phyloP scores from a whole-genome alignment of 2,329 filamentous ascomycete species.

The Plectosphaerella plurivora region DNA sequence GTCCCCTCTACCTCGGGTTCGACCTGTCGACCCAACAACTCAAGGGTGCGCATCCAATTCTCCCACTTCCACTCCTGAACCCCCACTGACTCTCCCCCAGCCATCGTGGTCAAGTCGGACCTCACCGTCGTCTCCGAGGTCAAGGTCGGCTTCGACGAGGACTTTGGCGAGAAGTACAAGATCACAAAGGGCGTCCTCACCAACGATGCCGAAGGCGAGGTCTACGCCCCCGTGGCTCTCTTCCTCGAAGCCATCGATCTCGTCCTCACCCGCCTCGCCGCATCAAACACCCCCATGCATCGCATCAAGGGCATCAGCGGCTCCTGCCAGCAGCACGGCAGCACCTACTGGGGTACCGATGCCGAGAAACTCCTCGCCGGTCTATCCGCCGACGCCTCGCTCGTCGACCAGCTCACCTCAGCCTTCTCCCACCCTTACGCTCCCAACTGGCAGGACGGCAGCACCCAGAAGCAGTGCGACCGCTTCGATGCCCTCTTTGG shows the following conservation, averaged over 20 bases:
- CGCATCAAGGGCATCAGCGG: conserved; percentile 80
- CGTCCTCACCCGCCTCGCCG: conserved; percentile 68
- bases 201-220: conserved; percentile 78
- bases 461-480: conserved; percentile 89
- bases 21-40: conserved; percentile 96
- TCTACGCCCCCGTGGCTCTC: conserved; percentile 88
- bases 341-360: conserved; percentile 80
- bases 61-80: background rate
- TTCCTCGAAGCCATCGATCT: conserved; percentile 92
- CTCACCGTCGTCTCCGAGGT: conserved; percentile 78
- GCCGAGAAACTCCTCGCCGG: conserved; percentile 60
- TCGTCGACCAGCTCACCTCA: conserved; percentile 67
- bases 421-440: conserved; percentile 82
- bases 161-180: conserved; percentile 68
- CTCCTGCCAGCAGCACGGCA: conserved; percentile 95
- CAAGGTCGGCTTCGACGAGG: conserved; percentile 92
- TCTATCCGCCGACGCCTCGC: conserved; percentile 50
- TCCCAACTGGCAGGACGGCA: conserved; percentile 97
- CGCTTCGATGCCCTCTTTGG: conserved; percentile 74
- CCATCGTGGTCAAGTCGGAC: conserved; percentile 77
- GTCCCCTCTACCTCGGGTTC: conserved; percentile 81
- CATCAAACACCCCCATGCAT: conserved; percentile 55
- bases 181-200: conserved; percentile 84
- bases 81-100: conserved; percentile 33
- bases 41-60: conserved; percentile 58